These are phyloP conservation scores for Hemileccinum rubropunctum DNA, from an alignment of 768 basidiomycete species.

Conservation along the genomic window DNA sequence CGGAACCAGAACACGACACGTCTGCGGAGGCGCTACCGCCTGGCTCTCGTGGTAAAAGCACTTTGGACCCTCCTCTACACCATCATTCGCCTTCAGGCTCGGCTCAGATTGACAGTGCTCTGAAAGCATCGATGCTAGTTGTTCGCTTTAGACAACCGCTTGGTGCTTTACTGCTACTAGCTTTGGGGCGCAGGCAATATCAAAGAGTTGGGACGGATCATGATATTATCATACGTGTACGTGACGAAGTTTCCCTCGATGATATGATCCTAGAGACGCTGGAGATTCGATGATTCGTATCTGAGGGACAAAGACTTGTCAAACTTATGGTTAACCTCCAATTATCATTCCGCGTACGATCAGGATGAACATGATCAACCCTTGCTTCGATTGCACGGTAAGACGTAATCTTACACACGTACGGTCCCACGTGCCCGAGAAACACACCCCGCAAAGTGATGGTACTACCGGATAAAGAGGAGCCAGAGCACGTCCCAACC, in stretches of 20 bases:
- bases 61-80: neutral
- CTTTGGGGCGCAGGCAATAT: constrained; percentile 6
- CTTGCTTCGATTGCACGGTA: too few relatives aligned
- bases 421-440: too few relatives aligned
- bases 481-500: too few relatives aligned
- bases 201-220: constrained; percentile 13
- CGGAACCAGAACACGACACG: neutral
- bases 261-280: constrained; percentile 8
- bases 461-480: too few relatives aligned
- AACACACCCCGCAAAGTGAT: too few relatives aligned
- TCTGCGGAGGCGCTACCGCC: neutral
- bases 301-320: neutral
- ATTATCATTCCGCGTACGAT: too few relatives aligned
- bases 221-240: constrained; percentile 11
- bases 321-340: too few relatives aligned
- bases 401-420: too few relatives aligned
- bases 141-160: constrained; percentile 14
- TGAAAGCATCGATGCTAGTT: neutral
- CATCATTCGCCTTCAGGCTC: neutral
- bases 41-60: neutral
- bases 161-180: constrained; percentile 12
- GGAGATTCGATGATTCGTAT: neutral
- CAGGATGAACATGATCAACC: too few relatives aligned
- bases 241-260: neutral
- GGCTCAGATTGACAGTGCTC: neutral